Evolutionary conservation across 2,329 filamentous ascomycete species (phyloP).

Genomic region (Sporothrix globosa): DNA sequence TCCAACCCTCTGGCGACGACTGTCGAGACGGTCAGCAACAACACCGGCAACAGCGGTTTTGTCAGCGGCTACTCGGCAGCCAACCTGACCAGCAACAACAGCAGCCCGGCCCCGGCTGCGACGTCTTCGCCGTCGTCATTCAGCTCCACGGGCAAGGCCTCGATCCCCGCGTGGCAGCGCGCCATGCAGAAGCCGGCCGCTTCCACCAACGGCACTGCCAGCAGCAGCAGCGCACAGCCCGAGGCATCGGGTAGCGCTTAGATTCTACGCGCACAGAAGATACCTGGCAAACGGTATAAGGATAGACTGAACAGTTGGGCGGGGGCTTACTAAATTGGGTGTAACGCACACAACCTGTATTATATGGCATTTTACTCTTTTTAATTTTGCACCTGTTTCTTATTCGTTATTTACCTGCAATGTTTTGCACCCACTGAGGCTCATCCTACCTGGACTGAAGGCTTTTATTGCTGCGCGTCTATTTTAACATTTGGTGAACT

Average conservation of each 20-base stretch:
- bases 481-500: neutral
- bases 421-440: neutral
- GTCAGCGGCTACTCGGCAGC: slow-evolving; percentile 29
- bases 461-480: neutral
- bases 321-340: slow-evolving; percentile 9
- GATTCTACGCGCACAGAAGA: neutral
- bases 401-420: neutral
- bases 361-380: slow-evolving; percentile 19
- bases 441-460: neutral
- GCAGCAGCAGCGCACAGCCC: slow-evolving; percentile 27
- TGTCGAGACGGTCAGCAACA: slow-evolving; percentile 34
- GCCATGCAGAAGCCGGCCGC: slow-evolving; percentile 68
- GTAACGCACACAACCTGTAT: slow-evolving; percentile 24
- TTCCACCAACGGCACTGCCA: slow-evolving; percentile 38
- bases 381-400: neutral
- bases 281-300: neutral
- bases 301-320: neutral
- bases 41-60: slow-evolving; percentile 31
- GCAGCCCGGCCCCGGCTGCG: slow-evolving; percentile 37
- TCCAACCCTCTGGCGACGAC: slow-evolving; percentile 34
- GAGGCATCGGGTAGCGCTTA: slow-evolving; percentile 30
- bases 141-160: slow-evolving; percentile 59
- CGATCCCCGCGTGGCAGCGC: slow-evolving; percentile 81
- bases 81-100: slow-evolving; percentile 21
- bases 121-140: slow-evolving; percentile 52